These are phyloP conservation scores for Trametes cinnabarina DNA, from an alignment of 768 basidiomycete species.

Conservation along the genomic window DNA sequence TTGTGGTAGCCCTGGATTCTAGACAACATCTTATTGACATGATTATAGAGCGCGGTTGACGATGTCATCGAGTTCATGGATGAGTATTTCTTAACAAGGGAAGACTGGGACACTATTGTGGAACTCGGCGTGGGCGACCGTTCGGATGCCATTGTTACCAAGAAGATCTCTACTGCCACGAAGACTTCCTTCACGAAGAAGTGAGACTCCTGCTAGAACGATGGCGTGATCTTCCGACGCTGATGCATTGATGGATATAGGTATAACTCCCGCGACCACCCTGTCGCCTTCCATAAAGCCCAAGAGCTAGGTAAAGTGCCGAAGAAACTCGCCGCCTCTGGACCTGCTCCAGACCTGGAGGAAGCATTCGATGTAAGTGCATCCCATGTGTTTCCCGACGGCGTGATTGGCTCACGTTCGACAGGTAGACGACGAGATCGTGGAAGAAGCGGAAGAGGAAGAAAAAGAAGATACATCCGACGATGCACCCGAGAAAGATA, in stretches of 20 bases:
- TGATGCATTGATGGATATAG: conserved; percentile 38
- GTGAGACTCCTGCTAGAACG: conserved; percentile 46
- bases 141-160: conserved; percentile 70
- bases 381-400: background rate
- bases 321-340: conserved; percentile 71
- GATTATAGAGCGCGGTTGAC: conserved; percentile 65
- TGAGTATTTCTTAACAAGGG: conserved; percentile 87
- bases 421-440: conserved; percentile 40
- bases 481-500: conserved; percentile 54
- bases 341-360: conserved; percentile 84
- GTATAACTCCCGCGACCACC: conserved; percentile 88
- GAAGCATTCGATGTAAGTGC: conserved; percentile 79
- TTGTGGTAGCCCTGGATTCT: conserved; percentile 20
- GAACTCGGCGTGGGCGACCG: conserved; percentile 87
- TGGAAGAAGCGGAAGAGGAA: conserved; percentile 39
- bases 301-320: conserved; percentile 72
- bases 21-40: conserved; percentile 4
- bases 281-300: conserved; percentile 92
- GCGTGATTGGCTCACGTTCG: background rate
- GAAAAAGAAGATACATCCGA: conserved; percentile 33
- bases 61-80: conserved; percentile 89
- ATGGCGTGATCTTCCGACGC: background rate
- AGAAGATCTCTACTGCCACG: conserved; percentile 77
- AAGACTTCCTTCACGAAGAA: conserved; percentile 86
- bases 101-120: conserved; percentile 96